Percentiles rank a stretch among this genome's conserved stretches.
These are phyloP conservation scores for Lumnitzera racemosa DNA, from an alignment of 345 rosid genomes.

Conservation along the genomic window DNA sequence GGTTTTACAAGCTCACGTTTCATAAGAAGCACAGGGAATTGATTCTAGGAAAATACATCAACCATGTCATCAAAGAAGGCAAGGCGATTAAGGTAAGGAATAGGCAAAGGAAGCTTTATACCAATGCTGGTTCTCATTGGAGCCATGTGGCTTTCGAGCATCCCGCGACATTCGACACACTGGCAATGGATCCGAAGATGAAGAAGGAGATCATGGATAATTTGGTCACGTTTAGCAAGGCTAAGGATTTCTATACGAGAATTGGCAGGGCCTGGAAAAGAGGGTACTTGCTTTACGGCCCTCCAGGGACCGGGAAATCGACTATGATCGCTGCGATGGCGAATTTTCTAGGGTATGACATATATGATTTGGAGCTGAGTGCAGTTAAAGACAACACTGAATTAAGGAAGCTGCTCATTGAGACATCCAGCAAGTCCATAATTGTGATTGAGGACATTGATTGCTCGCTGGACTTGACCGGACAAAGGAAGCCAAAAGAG, in stretches of 20 bases:
- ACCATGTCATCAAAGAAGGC: background rate
- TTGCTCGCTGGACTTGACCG: conserved; percentile 7
- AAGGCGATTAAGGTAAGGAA: background rate
- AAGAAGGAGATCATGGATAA: conserved; percentile 7
- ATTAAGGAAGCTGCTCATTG: conserved; percentile 8
- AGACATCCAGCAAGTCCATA: conserved; percentile 8
- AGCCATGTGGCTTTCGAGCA: conserved; percentile 10
- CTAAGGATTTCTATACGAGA: conserved; percentile 1
- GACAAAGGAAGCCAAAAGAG: conserved; percentile 7
- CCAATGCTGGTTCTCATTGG: background rate
- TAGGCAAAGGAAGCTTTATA: background rate
- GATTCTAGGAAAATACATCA: background rate
- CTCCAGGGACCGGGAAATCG: conserved; percentile 14
- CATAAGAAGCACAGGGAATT: background rate
- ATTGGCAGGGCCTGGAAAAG: conserved; percentile 15
- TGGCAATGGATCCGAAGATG: conserved; percentile 8
- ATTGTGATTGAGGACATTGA: conserved; percentile 17
- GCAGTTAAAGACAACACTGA: conserved; percentile 10
- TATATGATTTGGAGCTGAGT: conserved; percentile 10
- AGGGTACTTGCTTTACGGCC: conserved; percentile 10
- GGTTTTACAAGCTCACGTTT: background rate
- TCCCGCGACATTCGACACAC: conserved; percentile 6
- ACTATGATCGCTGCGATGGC: conserved; percentile 15
- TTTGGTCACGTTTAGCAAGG: background rate
- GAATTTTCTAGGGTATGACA: conserved; percentile 5